Base-by-base conservation (phyloP, 2,329 filamentous ascomycete genomes). In the Arthrobotrys sphaeroides region DNA sequence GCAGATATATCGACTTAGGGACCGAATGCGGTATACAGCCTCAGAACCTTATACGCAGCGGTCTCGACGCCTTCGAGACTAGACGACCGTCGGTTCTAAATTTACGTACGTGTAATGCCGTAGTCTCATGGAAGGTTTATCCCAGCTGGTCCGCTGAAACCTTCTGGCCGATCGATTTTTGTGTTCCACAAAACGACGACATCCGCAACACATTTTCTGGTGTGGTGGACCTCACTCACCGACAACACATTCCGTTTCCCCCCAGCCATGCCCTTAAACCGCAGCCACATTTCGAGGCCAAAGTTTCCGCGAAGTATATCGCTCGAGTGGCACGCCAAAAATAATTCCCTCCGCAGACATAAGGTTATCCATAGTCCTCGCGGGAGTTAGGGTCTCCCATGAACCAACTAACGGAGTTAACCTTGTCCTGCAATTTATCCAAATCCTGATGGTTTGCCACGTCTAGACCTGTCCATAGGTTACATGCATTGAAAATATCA, bases 201-300 rank as follows among this genome's bases (percentile, higher is more conserved):
- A 72, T 16, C 28, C 38, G 12, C 67, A 72, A 72, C 67, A 72
- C 67, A 65, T 72, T 65, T 42, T 40, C 3, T 43, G 16, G 20
- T 61, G n/a, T 22, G 22, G n/a, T 18, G 20, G 26, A 20, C 47
- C 9, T 5, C 16, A 10, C 16, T n/a, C 5, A n/a, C 36, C 12
- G 36, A 13, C 49, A 55, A 38, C 51, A 55, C 51, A 38, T 3
- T 3, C 2, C 16, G 28, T 33, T 36, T 51, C 24, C 13, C 16
- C 24, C n/a, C n/a, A n/a, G n/a, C n/a, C n/a, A n/a, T n/a, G n/a
- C n/a, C n/a, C n/a, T n/a, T n/a, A n/a, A n/a, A n/a, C n/a, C n/a
- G n/a, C n/a, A n/a, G n/a, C n/a, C n/a, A n/a, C n/a, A n/a, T n/a
- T n/a, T n/a, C n/a, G n/a, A n/a, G n/a, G n/a, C n/a, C n/a, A n/a